Conservation (phyloP, 202 grass and related monocot species). For the Setaria italica region DNA sequence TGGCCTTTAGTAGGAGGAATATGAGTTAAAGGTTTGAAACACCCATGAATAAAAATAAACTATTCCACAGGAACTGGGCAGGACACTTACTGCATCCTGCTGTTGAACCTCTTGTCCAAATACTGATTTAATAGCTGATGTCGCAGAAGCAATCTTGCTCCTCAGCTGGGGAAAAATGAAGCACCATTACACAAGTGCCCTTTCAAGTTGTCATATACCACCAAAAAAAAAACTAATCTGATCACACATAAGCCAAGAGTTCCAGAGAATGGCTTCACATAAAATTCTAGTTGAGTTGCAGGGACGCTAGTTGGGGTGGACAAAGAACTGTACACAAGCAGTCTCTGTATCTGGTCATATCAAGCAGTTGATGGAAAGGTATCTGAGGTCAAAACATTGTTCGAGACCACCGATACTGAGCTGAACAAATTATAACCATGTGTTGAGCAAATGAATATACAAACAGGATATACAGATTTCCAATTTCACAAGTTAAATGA, state of each 20-base stretch:
- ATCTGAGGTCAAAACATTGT: neutral
- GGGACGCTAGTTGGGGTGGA: neutral
- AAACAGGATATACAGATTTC: neutral
- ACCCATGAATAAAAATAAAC: slow-evolving; percentile 37
- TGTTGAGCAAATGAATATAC: slow-evolving; percentile 15
- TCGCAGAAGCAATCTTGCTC: slow-evolving; percentile 86
- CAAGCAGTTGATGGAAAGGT: neutral
- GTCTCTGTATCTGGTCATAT: slow-evolving; percentile 11
- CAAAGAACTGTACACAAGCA: neutral
- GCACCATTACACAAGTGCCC: neutral
- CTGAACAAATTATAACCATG: slow-evolving; percentile 2
- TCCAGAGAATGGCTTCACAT: neutral
- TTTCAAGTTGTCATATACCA: neutral
- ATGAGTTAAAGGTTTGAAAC: slow-evolving; percentile 28
- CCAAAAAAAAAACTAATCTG: neutral
- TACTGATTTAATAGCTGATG: slow-evolving; percentile 97
- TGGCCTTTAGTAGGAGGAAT: slow-evolving; percentile 50
- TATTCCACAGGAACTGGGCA: slow-evolving; percentile 33
- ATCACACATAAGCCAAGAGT: neutral
- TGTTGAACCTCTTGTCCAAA: slow-evolving; percentile 86
- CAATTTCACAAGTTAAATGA: slow-evolving; percentile 8
- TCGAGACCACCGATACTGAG: neutral
- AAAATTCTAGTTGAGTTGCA: neutral
- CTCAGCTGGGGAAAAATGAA: slow-evolving; percentile 62
- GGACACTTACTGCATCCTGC: slow-evolving; percentile 72